A percentile compares a stretch with the other conserved stretches of the same genome.
Evolutionary conservation across 2,329 filamentous ascomycete species (phyloP).

Genomic region (Stenocarpella maydis): DNA sequence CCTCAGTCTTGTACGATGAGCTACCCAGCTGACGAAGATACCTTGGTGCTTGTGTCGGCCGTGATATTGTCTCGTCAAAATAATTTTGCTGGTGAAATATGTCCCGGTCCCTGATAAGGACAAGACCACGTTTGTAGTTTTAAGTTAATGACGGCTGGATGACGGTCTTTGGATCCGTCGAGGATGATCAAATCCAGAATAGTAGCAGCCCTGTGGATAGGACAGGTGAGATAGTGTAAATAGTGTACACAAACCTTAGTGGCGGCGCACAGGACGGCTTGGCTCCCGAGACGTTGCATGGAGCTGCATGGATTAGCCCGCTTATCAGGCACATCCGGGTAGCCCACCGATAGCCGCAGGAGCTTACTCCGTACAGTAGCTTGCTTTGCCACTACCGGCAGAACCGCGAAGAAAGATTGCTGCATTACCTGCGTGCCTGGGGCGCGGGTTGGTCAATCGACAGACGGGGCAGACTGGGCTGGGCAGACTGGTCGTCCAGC

Average conservation of each 20-base stretch:
- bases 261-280: neutral
- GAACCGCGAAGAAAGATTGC: constrained; percentile 2
- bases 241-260: neutral
- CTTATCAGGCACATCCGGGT: constrained; percentile 17
- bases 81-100: neutral
- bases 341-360: constrained; percentile 14
- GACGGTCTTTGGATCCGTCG: neutral
- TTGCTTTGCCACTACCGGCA: neutral
- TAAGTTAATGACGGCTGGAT: neutral
- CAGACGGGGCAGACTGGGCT: neutral
- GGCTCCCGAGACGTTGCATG: constrained; percentile 22
- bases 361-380: neutral
- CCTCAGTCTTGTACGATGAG: neutral
- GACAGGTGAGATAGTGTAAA: neutral
- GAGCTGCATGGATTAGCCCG: constrained; percentile 18
- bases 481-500: neutral
- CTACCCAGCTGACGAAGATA: neutral
- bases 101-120: neutral
- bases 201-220: neutral
- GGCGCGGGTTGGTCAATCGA: constrained; percentile 8
- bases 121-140: neutral
- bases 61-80: no score
- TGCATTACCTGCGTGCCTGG: constrained; percentile 6
- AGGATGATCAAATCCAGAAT: neutral
- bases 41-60: neutral